Percentiles rank a stretch among this genome's conserved stretches.
Conservation (phyloP, 768 basidiomycete species). For the Tylopilus sp. region DNA sequence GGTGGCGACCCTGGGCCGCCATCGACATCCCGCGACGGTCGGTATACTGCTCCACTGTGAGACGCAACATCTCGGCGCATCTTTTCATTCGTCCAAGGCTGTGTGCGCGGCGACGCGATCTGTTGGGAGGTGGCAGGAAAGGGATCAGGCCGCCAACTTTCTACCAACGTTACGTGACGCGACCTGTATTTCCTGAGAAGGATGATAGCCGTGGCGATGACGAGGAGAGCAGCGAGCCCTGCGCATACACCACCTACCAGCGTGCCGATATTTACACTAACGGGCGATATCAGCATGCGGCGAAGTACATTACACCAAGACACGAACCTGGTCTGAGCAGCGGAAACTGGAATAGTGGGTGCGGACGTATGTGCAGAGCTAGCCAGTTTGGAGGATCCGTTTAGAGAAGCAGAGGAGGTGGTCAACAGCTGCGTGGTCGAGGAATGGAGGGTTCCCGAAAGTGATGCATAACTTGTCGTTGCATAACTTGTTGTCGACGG, state of each 20-base stretch:
- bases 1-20: neutral
- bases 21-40: neutral
- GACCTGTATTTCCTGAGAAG: conserved; percentile 6
- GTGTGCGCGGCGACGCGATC: neutral
- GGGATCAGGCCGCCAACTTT: conserved; percentile 3
- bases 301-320: too few species aligned
- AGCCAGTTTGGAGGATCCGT: neutral
- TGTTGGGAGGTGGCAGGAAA: neutral
- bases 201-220: neutral
- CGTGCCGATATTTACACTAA: neutral
- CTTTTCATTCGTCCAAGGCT: conserved; percentile 1
- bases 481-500: neutral
- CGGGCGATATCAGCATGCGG: too few species aligned
- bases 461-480: neutral
- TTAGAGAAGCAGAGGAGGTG: neutral
- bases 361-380: neutral
- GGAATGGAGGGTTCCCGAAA: neutral
- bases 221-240: conserved; percentile 1
- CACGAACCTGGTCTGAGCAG: too few species aligned
- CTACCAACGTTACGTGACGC: neutral
- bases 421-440: neutral
- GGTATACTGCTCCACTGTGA: neutral
- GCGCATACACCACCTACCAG: conserved; percentile 8
- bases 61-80: neutral
- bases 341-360: neutral